These are phyloP conservation scores for Tricholoma bakamatsutake DNA, from an alignment of 768 basidiomycete species.

Conservation along the genomic window DNA sequence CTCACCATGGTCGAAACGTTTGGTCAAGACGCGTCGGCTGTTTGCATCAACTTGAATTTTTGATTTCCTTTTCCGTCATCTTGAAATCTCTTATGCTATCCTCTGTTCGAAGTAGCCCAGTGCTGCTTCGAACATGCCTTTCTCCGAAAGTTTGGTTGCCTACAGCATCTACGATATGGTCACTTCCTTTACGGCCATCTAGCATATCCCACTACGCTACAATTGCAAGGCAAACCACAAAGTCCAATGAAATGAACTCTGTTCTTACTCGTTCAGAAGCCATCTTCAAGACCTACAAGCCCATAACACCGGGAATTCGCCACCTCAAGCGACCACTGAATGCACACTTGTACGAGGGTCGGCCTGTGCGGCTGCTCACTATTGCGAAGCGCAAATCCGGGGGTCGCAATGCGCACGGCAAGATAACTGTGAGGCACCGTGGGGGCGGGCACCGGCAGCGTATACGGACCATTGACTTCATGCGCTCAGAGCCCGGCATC, in stretches of 20 bases:
- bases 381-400: slow-evolving; percentile 77
- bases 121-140: slow-evolving; percentile 34
- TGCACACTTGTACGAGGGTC: slow-evolving; percentile 77
- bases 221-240: slow-evolving; percentile 30
- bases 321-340: slow-evolving; percentile 82
- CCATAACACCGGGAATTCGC: slow-evolving; percentile 79
- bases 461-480: slow-evolving; percentile 83
- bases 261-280: slow-evolving; percentile 47
- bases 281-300: slow-evolving; percentile 86
- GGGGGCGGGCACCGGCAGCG: slow-evolving; percentile 91
- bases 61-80: slow-evolving; percentile 19
- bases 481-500: slow-evolving; percentile 67
- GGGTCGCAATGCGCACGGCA: slow-evolving; percentile 78
- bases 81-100: slow-evolving; percentile 34
- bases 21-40: slow-evolving; percentile 1
- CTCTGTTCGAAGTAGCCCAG: slow-evolving; percentile 34
- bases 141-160: slow-evolving; percentile 16
- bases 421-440: slow-evolving; percentile 80
- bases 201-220: slow-evolving; percentile 31
- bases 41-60: slow-evolving; percentile 5
- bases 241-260: slow-evolving; percentile 28
- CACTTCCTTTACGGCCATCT: background rate
- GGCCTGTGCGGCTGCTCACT: slow-evolving; percentile 82
- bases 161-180: slow-evolving; percentile 10
- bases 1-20: slow-evolving; percentile 10